Evolutionary conservation across 2,329 filamentous ascomycete genomes (phyloP).

Genomic region (Myriosclerotinia scirpicola): DNA sequence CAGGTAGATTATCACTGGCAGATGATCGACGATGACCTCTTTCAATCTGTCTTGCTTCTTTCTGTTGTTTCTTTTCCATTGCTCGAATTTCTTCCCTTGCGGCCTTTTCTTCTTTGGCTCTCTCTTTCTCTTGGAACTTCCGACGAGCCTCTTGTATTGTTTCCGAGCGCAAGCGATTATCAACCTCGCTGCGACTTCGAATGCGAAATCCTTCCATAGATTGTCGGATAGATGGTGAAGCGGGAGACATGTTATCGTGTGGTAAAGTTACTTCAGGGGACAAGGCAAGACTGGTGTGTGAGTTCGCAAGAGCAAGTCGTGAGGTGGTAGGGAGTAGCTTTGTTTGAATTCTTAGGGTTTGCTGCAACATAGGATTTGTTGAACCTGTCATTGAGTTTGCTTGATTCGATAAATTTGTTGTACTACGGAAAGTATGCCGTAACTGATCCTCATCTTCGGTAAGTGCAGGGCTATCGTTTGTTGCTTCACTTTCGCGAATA

Average conservation of each 20-base stretch:
- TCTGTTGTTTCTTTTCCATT: constrained; percentile 58
- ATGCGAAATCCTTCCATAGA: constrained; percentile 63
- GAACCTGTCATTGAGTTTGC: constrained; percentile 30
- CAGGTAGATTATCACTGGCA: constrained; percentile 42
- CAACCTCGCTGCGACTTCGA: constrained; percentile 60
- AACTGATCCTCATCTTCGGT: constrained; percentile 39
- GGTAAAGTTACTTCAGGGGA: constrained; percentile 28
- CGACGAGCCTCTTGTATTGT: constrained; percentile 61
- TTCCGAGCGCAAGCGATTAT: constrained; percentile 54
- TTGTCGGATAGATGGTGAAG: constrained; percentile 55
- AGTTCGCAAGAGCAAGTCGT: constrained; percentile 34
- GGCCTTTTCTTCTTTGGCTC: constrained; percentile 61
- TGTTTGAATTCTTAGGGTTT: constrained; percentile 37
- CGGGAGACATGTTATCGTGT: constrained; percentile 34
- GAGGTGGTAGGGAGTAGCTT: constrained; percentile 33
- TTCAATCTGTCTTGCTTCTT: constrained; percentile 54
- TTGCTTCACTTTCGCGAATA: constrained; percentile 53
- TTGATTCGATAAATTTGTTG: constrained; percentile 35
- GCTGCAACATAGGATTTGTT: constrained; percentile 29
- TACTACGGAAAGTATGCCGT: constrained; percentile 33
- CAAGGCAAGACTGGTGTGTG: constrained; percentile 34
- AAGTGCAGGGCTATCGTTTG: constrained; percentile 41
- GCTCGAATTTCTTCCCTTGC: constrained; percentile 58
- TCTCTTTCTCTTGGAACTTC: constrained; percentile 63
- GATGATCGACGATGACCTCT: constrained; percentile 40